A percentile compares a stretch with the other conserved stretches of the same genome.
phyloP scores from a whole-genome alignment of 129 eudicot genomes.

The Rutidosis leptorrhynchoides region DNA sequence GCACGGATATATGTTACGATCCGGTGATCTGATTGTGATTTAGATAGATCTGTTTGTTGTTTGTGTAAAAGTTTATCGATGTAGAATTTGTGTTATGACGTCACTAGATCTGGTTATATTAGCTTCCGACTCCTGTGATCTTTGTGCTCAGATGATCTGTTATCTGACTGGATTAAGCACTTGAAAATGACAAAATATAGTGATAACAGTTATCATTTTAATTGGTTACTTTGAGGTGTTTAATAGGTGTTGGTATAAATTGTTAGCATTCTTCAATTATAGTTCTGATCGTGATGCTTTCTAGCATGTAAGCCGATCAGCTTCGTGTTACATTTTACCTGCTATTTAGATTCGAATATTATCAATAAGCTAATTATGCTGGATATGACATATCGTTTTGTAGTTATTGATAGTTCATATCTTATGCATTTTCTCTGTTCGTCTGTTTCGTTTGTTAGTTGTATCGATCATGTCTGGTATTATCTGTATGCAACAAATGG shows the following conservation, averaged over 20 bases:
- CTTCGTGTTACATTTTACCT: background rate
- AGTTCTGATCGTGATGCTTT: background rate
- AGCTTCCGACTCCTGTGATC: conserved; percentile 20
- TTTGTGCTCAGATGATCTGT: conserved; percentile 5
- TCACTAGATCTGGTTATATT: conserved; percentile 22
- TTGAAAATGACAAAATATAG: conserved; percentile 17
- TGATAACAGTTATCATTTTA: background rate
- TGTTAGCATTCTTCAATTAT: background rate
- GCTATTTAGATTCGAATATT: conserved; percentile 7
- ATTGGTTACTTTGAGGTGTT: conserved; percentile 15
- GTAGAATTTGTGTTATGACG: background rate
- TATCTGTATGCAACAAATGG: background rate
- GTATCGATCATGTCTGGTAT: background rate
- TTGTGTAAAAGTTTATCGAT: background rate
- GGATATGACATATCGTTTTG: background rate
- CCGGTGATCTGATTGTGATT: background rate
- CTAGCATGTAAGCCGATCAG: background rate
- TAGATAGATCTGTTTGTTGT: conserved; percentile 29
- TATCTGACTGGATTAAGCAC: background rate
- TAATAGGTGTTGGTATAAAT: conserved; percentile 1
- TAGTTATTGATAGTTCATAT: background rate
- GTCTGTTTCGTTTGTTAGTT: conserved; percentile 10
- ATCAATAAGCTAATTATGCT: background rate
- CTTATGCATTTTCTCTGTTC: background rate
- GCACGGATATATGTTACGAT: background rate